Evolutionary conservation across 2,329 filamentous ascomycete genomes (phyloP), one percentile per base, ranked within the genome.

Genomic region (Xylaria sp.): DNA sequence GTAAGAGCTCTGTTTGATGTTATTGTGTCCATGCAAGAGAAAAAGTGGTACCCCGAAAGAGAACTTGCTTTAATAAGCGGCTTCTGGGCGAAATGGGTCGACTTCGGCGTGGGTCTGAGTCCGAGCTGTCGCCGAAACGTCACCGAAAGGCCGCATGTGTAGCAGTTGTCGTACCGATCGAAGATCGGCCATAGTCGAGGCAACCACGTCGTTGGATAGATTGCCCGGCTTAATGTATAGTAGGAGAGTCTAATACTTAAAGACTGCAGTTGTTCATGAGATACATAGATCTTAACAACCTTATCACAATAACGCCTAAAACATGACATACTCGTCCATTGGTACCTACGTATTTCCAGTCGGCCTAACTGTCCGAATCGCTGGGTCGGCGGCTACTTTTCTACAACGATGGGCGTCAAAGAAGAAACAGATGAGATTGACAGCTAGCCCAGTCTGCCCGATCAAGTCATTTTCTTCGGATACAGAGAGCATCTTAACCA

Each of bases 341-440:
- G 36, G 56, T 23, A 41, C 56, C 18, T 59, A 59, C 56, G 39
- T 41, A 31, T 59, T 59, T 18, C 41, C 56, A 39, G 12, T 59
- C 23, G n/a, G 39, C 31, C 12, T 59, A 4, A 39, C 31, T 28
- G 56, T 59, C 18, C 39, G 25, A 46, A 46, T 59, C 25, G 39
- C 39, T n/a, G 56, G 56, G 20, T 59, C 56, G 4, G 23, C 28
- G 39, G 39, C 46, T 12, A 6, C 56, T 9, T 9, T 46, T 18
- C 12, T 59, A 23, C 56, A 59, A 15, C 20, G 39, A 23, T 59
- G 56, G 56, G 41, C 18, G 2, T 59, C 23, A 18, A 59, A 39
- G 31, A 59, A 46, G 15, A 43, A 46, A 31, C 15, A 18, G 7
- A 9, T 13, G 10, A 59, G 18, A 13, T 31, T 46, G 20, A 15